Conservation (phyloP, 306 rosid species). For the Nissolia schottii region DNA sequence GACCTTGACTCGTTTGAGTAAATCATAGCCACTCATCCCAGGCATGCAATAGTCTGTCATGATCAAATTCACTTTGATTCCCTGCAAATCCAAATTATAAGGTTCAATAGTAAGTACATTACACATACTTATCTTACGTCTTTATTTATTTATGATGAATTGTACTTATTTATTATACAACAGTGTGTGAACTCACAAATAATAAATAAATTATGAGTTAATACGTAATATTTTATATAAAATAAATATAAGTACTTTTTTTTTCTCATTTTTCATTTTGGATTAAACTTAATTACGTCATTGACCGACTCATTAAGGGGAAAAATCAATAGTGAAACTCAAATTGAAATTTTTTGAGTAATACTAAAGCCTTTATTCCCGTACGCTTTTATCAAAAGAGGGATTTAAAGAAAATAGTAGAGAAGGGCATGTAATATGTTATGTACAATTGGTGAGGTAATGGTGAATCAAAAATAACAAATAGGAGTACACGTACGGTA, state of each 20-base stretch:
- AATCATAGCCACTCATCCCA: constrained; percentile 98
- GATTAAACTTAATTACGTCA: no score
- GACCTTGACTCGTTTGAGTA: constrained; percentile 90
- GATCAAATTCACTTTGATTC: constrained; percentile 85
- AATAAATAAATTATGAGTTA: no score
- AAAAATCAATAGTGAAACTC: neutral
- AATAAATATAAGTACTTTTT: no score
- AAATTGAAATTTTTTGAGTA: neutral
- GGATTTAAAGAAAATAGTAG: neutral
- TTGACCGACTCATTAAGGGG: no score
- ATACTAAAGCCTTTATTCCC: neutral
- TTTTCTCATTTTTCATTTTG: no score
- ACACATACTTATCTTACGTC: no score
- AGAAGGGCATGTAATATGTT: neutral
- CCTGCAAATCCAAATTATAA: constrained; percentile 56
- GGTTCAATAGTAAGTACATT: neutral
- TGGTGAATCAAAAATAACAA: neutral
- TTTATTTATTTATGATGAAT: neutral
- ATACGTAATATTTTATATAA: no score
- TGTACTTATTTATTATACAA: no score
- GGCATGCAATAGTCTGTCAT: constrained; percentile 99
- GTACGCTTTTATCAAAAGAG: constrained; percentile 6
- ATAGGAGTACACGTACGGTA: neutral
- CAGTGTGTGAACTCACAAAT: no score
- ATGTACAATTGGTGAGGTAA: neutral